Evolutionary conservation across 2,329 filamentous ascomycete species (phyloP).

Genomic region (Nemania abortiva): DNA sequence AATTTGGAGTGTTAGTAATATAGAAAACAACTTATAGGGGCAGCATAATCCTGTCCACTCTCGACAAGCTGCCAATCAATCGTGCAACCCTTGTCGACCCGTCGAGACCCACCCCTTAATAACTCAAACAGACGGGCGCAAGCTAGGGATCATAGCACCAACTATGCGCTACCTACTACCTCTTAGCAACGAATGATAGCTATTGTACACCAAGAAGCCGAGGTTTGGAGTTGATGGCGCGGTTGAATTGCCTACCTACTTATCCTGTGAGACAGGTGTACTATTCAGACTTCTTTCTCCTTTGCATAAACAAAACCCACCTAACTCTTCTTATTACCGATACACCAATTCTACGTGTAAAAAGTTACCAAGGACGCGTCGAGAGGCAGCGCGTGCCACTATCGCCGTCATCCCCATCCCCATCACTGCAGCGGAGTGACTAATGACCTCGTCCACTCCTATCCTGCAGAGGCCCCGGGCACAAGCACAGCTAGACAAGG

Average conservation of each 20-base stretch:
- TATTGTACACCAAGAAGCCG: constrained; percentile 6
- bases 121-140: neutral
- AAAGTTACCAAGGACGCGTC: constrained; percentile 20
- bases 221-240: constrained; percentile 11
- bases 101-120: neutral
- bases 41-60: too few relatives aligned
- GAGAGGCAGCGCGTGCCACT: constrained; percentile 17
- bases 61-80: neutral
- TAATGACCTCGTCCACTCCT: constrained; percentile 46
- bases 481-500: constrained; percentile 47
- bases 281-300: neutral
- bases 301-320: neutral
- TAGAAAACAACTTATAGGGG: too few relatives aligned
- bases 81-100: too few relatives aligned
- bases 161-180: neutral
- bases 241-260: neutral
- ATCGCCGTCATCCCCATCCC: constrained; percentile 9
- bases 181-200: neutral
- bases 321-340: neutral
- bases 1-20: too few relatives aligned
- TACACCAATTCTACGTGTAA: neutral
- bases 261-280: neutral
- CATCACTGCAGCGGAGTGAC: constrained; percentile 1
- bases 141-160: too few relatives aligned
- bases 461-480: constrained; percentile 37